Evolutionary conservation across 495 filamentous ascomycete species (phyloP).

Genomic region (Jackrogersella minutella): DNA sequence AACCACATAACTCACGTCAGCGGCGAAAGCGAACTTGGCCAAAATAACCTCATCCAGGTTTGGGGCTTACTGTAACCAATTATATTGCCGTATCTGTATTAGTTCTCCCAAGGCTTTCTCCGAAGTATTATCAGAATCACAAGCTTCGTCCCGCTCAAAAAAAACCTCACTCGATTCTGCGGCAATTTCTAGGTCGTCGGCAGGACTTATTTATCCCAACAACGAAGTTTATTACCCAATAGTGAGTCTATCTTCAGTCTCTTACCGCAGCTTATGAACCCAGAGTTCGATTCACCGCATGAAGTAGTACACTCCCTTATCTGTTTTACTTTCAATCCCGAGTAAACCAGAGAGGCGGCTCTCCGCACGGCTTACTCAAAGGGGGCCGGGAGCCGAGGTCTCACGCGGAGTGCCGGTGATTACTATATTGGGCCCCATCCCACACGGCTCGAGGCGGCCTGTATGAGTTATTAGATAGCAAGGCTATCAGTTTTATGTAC

Average conservation of each 20-base stretch:
- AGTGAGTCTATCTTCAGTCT: conserved; percentile 25
- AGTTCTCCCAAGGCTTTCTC: background rate
- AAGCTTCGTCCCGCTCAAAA: conserved; percentile 22
- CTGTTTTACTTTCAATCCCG: conserved; percentile 1
- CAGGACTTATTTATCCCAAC: background rate
- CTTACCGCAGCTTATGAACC: background rate
- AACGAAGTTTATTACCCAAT: background rate
- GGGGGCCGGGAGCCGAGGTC: conserved; percentile 39
- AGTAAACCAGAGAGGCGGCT: conserved; percentile 13
- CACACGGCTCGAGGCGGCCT: conserved; percentile 10
- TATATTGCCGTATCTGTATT: conserved; percentile 7
- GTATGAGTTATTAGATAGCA: background rate
- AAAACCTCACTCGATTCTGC: conserved; percentile 33
- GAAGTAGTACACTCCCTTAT: background rate
- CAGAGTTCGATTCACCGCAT: background rate
- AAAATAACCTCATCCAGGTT: background rate
- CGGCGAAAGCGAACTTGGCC: conserved; percentile 18
- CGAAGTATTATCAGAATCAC: conserved; percentile 16
- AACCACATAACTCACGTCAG: conserved; percentile 36
- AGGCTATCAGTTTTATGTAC: background rate
- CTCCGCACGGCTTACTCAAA: conserved; percentile 22
- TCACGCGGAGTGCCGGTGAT: conserved; percentile 36
- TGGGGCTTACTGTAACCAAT: conserved; percentile 21
- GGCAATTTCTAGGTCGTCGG: conserved; percentile 26
- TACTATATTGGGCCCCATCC: conserved; percentile 24